These are phyloP conservation scores for Westerdykella sp. DNA, from an alignment of 2,329 filamentous ascomycete species.

Conservation along the genomic window DNA sequence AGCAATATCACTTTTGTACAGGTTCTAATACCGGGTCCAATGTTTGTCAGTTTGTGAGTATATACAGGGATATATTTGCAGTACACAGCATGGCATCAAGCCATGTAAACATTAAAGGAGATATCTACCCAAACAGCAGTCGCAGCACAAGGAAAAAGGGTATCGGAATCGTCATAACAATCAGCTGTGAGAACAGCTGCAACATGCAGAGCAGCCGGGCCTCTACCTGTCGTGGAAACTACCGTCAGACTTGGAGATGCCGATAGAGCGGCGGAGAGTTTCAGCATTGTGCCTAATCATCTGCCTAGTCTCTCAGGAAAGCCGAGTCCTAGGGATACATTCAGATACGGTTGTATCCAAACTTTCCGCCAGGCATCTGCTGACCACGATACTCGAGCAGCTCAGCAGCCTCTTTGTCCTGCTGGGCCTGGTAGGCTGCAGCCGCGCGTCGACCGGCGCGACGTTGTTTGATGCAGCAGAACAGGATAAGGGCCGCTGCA, in stretches of 20 bases:
- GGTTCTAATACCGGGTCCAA: too few relatives aligned
- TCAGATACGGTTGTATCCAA: constrained; percentile 10
- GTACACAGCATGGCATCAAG: background rate
- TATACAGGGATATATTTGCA: too few relatives aligned
- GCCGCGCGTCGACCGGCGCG: constrained; percentile 32
- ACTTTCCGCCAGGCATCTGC: constrained; percentile 8
- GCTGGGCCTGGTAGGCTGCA: constrained; percentile 25
- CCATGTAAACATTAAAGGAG: background rate
- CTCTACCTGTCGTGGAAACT: background rate
- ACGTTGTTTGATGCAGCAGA: constrained; percentile 38
- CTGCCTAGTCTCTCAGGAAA: too few relatives aligned
- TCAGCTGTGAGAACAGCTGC: background rate
- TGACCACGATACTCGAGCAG: constrained; percentile 25
- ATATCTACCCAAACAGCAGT: background rate
- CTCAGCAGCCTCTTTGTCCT: constrained; percentile 35
- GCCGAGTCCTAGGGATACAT: too few relatives aligned
- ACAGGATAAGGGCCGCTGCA: constrained; percentile 20
- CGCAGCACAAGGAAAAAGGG: background rate
- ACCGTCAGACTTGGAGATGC: background rate
- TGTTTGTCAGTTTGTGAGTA: too few relatives aligned
- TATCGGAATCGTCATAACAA: background rate
- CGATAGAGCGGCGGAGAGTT: too few relatives aligned
- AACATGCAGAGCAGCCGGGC: background rate
- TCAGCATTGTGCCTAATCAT: too few relatives aligned
- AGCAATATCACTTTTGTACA: too few relatives aligned